Conservation (phyloP, 2,329 filamentous ascomycete species). For the Camillea tinctor region DNA sequence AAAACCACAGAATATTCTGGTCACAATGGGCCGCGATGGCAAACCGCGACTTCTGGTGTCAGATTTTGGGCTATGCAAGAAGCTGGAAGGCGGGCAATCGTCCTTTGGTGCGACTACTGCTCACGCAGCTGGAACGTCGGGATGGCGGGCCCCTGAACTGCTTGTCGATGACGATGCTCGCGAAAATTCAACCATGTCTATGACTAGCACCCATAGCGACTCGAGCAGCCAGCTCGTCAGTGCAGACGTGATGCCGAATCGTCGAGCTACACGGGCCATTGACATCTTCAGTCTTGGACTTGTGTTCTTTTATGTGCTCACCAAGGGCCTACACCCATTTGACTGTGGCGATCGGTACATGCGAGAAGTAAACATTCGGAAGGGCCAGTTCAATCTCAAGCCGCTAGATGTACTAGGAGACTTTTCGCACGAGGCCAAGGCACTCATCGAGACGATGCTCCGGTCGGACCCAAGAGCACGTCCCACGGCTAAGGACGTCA, state of each 20-base stretch:
- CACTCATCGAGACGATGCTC: constrained; percentile 82
- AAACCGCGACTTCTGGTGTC: constrained; percentile 88
- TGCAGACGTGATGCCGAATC: constrained; percentile 59
- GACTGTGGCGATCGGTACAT: constrained; percentile 93
- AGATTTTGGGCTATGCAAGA: constrained; percentile 97
- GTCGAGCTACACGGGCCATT: constrained; percentile 90
- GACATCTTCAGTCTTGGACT: constrained; percentile 97
- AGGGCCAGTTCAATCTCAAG: constrained; percentile 73
- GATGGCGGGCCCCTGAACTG: constrained; percentile 94
- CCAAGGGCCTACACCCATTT: constrained; percentile 87
- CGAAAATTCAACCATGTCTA: constrained; percentile 40
- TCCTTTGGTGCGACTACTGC: constrained; percentile 94
- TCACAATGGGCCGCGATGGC: constrained; percentile 68
- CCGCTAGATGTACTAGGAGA: constrained; percentile 75
- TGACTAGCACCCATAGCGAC: constrained; percentile 58
- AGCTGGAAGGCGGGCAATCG: constrained; percentile 88
- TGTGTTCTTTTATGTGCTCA: constrained; percentile 99
- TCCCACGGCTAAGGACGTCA: constrained; percentile 37
- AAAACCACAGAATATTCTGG: constrained; percentile 96
- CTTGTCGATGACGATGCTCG: constrained; percentile 75
- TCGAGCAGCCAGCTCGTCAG: constrained; percentile 60
- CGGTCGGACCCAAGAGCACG: constrained; percentile 61
- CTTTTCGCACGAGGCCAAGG: constrained; percentile 81
- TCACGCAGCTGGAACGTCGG: constrained; percentile 87
- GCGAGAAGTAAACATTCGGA: constrained; percentile 96